Evolutionary conservation across 2,329 filamentous ascomycete species (phyloP).

Genomic region (Metarhizium anisopliae): DNA sequence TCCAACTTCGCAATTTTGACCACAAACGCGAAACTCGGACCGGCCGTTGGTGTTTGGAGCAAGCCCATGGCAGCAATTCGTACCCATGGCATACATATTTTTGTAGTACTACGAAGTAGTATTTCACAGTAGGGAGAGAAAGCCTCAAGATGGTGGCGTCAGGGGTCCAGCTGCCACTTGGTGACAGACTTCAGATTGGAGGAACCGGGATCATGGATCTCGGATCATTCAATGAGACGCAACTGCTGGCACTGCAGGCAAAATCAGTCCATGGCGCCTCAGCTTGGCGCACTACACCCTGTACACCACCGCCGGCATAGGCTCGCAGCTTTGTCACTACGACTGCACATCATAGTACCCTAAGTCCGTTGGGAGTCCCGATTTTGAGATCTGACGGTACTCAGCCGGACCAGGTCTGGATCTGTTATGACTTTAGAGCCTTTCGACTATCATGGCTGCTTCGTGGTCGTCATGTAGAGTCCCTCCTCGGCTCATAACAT

Average conservation of each 20-base stretch:
- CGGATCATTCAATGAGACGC: constrained; percentile 3
- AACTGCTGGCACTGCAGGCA: background rate
- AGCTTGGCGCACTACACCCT: background rate
- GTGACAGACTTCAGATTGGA: background rate
- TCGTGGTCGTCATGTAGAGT: background rate
- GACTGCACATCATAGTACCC: background rate
- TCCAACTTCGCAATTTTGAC: too few species aligned
- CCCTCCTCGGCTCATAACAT: background rate
- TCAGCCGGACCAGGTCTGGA: constrained; percentile 1
- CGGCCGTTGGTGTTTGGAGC: background rate
- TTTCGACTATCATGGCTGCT: background rate
- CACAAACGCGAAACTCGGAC: background rate
- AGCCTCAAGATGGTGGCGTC: constrained; percentile 2
- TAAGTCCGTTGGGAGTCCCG: background rate
- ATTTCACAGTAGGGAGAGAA: background rate
- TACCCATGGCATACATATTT: background rate
- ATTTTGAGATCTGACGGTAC: background rate
- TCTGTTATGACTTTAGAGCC: background rate
- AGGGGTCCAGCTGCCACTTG: background rate
- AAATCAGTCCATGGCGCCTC: background rate
- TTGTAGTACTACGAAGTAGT: too few species aligned
- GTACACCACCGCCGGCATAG: background rate
- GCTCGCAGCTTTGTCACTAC: background rate
- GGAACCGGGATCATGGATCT: constrained; percentile 4
- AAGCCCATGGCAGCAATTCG: background rate